Conservation (phyloP, 306 rosid species). For the Arachis stenosperma region DNA sequence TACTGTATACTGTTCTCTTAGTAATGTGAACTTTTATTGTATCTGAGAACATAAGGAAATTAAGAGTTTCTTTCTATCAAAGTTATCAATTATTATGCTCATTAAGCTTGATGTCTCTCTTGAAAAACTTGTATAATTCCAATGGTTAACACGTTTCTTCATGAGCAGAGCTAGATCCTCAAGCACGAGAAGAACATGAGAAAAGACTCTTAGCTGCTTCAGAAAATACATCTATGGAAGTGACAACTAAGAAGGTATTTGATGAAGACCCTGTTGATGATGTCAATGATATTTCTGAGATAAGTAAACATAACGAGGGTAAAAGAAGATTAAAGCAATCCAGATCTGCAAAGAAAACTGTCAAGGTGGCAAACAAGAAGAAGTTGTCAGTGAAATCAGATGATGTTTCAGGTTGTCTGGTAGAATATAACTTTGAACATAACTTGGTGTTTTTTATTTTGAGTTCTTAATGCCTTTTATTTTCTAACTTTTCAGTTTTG, state of each 20-base stretch:
- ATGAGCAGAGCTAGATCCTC: slow-evolving; percentile 61
- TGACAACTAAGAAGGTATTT: slow-evolving; percentile 36
- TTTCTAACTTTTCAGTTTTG: slow-evolving; percentile 29
- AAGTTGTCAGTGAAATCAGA: slow-evolving; percentile 53
- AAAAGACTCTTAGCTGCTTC: slow-evolving; percentile 37
- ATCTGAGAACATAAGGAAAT: background rate
- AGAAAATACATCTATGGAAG: slow-evolving; percentile 42
- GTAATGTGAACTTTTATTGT: slow-evolving; percentile 17
- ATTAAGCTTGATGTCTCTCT: too few species aligned
- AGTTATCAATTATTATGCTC: background rate
- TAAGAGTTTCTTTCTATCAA: background rate
- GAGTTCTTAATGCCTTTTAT: slow-evolving; percentile 12
- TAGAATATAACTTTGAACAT: slow-evolving; percentile 29
- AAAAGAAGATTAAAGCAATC: slow-evolving; percentile 57
- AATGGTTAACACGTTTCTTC: slow-evolving; percentile 20
- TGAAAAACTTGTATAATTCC: background rate
- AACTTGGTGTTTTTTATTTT: background rate
- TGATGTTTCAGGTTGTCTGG: slow-evolving; percentile 57
- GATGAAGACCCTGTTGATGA: slow-evolving; percentile 49
- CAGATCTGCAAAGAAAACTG: slow-evolving; percentile 42
- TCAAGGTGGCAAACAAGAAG: slow-evolving; percentile 47
- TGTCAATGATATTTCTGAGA: slow-evolving; percentile 46
- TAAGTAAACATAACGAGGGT: slow-evolving; percentile 39
- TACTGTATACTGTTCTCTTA: slow-evolving; percentile 56
- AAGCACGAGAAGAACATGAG: slow-evolving; percentile 41